Evolutionary conservation across 2,329 filamentous ascomycete species (phyloP), one percentile per base, ranked within the genome.

Genomic region (Fusarium miscanthi): DNA sequence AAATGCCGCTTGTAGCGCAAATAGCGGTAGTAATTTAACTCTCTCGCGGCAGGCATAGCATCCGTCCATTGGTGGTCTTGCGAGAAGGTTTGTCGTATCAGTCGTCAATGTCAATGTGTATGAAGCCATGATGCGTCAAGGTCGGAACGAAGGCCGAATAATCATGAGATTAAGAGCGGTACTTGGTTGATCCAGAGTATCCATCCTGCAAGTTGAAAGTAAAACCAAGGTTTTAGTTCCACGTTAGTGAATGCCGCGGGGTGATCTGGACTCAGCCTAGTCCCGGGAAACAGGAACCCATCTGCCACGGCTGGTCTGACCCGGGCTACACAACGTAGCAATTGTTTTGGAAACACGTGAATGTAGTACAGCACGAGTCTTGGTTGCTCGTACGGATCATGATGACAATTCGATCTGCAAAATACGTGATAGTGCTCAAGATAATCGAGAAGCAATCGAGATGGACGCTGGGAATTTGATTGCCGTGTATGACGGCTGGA

Each of bases 221-320:
- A 51, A 33, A 38, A 49, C 56, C 61, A 63, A 49, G 45, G 51
- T 54, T 64, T 69, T 63, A 59, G 61, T 64, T 30, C 66, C 67
- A 59, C 57, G 51, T 59, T 69, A 62, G 72, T 62, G 37, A 30
- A 53, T 73, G 66, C 72, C 72, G 69, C 72, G 72, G 71, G 58
- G 49, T 38, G 46, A 57, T 64, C 69, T 73, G 23, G 38, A 62
- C 72, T 59, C 27, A 54, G 72, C 42, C 45, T 73, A 68, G 72
- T 45, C 58, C 59, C 30, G 37, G 46, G 49, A 42, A 48, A 53
- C 45, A 57, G 51, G 42, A 48, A 52, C 38, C 51, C 52, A 40
- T 56, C 52, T 60, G 70, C 70, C 70, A 57, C 33, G 56, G 63
- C 41, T 59, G 54, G 40, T 42, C 52, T 37, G 21, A 65, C 65